These are phyloP conservation scores for Neurospora tetraspora DNA, from an alignment of 495 filamentous ascomycete species.

Conservation along the genomic window DNA sequence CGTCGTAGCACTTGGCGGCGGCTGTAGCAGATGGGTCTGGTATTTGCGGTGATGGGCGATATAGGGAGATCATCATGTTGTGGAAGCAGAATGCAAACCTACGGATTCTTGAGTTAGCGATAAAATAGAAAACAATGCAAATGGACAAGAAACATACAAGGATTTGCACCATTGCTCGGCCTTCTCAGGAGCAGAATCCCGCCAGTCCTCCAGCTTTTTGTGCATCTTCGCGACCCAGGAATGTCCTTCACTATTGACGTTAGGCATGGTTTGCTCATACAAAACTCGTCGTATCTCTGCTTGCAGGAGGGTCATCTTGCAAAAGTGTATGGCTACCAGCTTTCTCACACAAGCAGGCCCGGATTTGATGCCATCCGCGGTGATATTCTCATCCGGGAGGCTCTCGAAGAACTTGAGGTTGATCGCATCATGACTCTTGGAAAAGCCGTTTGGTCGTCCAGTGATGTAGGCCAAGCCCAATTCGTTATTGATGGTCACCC, in stretches of 20 bases:
- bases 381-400: slow-evolving; percentile 72
- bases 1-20: slow-evolving; percentile 72
- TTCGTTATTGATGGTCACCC: slow-evolving; percentile 80
- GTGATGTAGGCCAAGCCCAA: slow-evolving; percentile 76
- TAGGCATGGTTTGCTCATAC: slow-evolving; percentile 66
- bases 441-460: slow-evolving; percentile 73
- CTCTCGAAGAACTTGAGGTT: slow-evolving; percentile 73
- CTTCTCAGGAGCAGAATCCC: slow-evolving; percentile 32
- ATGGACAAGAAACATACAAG: slow-evolving; percentile 32
- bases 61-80: slow-evolving; percentile 75
- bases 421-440: slow-evolving; percentile 65
- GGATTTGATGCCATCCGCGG: slow-evolving; percentile 58
- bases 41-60: slow-evolving; percentile 81
- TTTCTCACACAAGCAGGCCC: slow-evolving; percentile 66
- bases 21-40: slow-evolving; percentile 68
- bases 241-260: slow-evolving; percentile 63
- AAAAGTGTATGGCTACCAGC: slow-evolving; percentile 80
- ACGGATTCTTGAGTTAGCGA: neutral
- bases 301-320: slow-evolving; percentile 81
- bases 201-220: slow-evolving; percentile 65
- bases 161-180: slow-evolving; percentile 37
- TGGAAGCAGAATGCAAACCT: slow-evolving; percentile 73
- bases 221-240: slow-evolving; percentile 81
- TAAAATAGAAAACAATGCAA: too few relatives aligned
- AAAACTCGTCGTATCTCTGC: slow-evolving; percentile 75